These are phyloP conservation scores for Macrocystidia cucumis DNA, from an alignment of 1,284 basidiomycete genomes.

Conservation along the genomic window DNA sequence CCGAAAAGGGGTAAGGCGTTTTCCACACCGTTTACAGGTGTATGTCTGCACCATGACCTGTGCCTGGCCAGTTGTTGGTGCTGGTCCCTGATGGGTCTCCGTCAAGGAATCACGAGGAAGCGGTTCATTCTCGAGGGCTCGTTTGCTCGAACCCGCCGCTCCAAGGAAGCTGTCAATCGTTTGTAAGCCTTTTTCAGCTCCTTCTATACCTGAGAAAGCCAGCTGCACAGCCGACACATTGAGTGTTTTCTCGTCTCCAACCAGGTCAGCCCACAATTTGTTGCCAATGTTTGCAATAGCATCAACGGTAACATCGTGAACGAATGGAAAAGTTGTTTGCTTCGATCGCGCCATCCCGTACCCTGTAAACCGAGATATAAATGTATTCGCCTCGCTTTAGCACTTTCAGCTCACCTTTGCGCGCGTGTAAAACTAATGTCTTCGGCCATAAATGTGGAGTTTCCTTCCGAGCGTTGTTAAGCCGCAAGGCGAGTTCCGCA, in stretches of 20 bases:
- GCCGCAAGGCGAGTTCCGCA: slow-evolving; percentile 80
- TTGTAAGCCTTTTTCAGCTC: slow-evolving; percentile 74
- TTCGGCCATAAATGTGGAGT: slow-evolving; percentile 87
- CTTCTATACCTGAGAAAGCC: slow-evolving; percentile 79
- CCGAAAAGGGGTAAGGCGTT: slow-evolving; percentile 27
- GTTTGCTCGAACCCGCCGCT: too few species aligned
- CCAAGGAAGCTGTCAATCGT: slow-evolving; percentile 85
- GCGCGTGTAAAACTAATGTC: slow-evolving; percentile 72
- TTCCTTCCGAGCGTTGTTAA: slow-evolving; percentile 75
- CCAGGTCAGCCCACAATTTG: slow-evolving; percentile 84
- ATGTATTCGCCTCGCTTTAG: not conserved
- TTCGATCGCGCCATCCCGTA: slow-evolving; percentile 64
- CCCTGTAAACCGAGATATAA: slow-evolving; percentile 37
- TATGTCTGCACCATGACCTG: slow-evolving; percentile 35
- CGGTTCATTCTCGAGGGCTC: too few species aligned
- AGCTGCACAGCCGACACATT: slow-evolving; percentile 73
- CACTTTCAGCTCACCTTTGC: slow-evolving; percentile 44
- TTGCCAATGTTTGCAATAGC: slow-evolving; percentile 73
- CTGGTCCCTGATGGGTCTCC: slow-evolving; percentile 1
- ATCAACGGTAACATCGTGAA: slow-evolving; percentile 66
- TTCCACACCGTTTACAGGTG: slow-evolving; percentile 47
- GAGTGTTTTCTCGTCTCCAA: slow-evolving; percentile 42
- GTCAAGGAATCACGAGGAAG: too few species aligned
- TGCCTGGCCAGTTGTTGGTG: too few species aligned
- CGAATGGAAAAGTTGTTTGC: slow-evolving; percentile 81